phyloP scores from a whole-genome alignment of 1,139 yeast species.

The Kurtzmaniella quercitrusa region DNA sequence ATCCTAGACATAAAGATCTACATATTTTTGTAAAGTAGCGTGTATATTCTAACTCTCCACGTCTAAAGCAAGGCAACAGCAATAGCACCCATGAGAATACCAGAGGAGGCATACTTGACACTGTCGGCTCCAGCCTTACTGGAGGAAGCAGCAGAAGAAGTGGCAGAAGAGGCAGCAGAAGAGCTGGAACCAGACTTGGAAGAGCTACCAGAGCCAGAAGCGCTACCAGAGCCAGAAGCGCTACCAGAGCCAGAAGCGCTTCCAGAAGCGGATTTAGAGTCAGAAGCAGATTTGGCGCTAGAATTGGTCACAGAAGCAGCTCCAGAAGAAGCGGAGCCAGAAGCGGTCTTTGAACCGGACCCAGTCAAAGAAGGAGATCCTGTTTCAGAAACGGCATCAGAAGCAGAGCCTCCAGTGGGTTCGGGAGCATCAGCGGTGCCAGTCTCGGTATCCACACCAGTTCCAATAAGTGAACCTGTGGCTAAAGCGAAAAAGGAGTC shows the following conservation, averaged over 20 bases:
- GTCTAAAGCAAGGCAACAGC: conserved; percentile 14
- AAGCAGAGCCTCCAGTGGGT: too few species aligned
- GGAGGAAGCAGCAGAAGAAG: conserved; percentile 4
- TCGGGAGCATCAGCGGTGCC: too few species aligned
- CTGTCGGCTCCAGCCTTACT: conserved; percentile 8
- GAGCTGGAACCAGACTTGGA: conserved; percentile 4
- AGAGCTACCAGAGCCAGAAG: too few species aligned
- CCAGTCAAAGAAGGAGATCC: too few species aligned
- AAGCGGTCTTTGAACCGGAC: too few species aligned
- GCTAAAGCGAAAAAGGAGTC: too few species aligned
- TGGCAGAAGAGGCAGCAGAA: not conserved
- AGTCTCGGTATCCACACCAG: not conserved
- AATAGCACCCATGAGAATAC: conserved; percentile 14
- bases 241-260: conserved; percentile 1
- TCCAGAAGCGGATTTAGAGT: conserved; percentile 1
- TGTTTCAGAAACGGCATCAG: too few species aligned
- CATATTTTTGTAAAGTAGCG: too few species aligned
- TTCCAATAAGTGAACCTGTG: not conserved
- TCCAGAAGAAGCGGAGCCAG: conserved; percentile 4
- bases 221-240: too few species aligned
- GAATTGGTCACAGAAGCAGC: conserved; percentile 3
- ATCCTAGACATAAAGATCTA: too few species aligned
- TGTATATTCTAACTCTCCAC: not conserved
- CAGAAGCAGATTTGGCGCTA: too few species aligned
- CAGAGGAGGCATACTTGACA: conserved; percentile 11